Percentiles rank a stretch among this genome's conserved stretches.
These are phyloP conservation scores for Tricholoma bakamatsutake DNA, from an alignment of 768 basidiomycete species.

Conservation along the genomic window DNA sequence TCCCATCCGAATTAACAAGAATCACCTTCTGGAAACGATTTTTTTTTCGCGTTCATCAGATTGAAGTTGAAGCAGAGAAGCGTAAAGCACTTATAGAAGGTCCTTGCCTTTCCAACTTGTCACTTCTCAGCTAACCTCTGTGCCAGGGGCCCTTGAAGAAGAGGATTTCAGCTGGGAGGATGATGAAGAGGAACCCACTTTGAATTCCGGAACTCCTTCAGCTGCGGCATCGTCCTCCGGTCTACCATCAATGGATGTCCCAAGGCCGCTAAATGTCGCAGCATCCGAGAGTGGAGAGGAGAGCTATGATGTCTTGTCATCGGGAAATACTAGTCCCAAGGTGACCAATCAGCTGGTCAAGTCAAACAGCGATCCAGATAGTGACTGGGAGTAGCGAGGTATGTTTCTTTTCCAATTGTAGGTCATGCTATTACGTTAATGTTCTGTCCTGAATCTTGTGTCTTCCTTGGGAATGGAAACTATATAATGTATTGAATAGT, in stretches of 20 bases:
- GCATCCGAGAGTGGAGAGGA: slow-evolving; percentile 56
- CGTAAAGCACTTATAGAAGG: slow-evolving; percentile 75
- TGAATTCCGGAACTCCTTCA: slow-evolving; percentile 15
- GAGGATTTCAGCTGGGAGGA: slow-evolving; percentile 94
- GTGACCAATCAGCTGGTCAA: slow-evolving; percentile 10
- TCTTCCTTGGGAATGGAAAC: no score
- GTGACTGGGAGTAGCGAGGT: slow-evolving; percentile 57
- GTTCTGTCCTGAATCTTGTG: background rate
- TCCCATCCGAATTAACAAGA: slow-evolving; percentile 57
- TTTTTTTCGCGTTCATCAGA: slow-evolving; percentile 85
- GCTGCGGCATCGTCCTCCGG: slow-evolving; percentile 5
- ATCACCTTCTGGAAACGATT: slow-evolving; percentile 82
- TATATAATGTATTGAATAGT: no score
- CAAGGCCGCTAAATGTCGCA: slow-evolving; percentile 5
- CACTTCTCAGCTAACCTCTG: background rate
- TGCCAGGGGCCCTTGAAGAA: slow-evolving; percentile 58
- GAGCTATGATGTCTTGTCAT: slow-evolving; percentile 64
- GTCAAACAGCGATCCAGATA: slow-evolving; percentile 41
- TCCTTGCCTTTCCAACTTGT: slow-evolving; percentile 21
- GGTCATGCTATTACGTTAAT: background rate
- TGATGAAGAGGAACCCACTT: slow-evolving; percentile 67
- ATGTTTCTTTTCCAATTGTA: no score
- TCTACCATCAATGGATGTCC: slow-evolving; percentile 4
- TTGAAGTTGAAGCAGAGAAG: slow-evolving; percentile 70
- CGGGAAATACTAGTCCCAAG: slow-evolving; percentile 28